Conservation (phyloP, 164 flowering plant genomes). For the Magnolia sinica region DNA sequence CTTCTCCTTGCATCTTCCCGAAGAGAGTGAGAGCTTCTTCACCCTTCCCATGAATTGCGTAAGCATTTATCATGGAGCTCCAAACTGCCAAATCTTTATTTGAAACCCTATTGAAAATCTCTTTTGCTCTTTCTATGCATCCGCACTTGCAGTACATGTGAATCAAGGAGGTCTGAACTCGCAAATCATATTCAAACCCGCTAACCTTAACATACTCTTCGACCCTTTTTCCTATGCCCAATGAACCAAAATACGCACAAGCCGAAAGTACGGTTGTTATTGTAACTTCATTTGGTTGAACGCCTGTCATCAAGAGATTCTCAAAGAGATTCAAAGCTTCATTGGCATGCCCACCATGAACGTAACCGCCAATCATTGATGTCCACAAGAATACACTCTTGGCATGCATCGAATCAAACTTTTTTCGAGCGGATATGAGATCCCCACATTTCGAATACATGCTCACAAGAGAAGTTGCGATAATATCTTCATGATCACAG, state of each 20-base stretch:
- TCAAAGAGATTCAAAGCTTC: conserved; percentile 35
- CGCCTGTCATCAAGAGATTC: conserved; percentile 12
- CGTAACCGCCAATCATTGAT: conserved; percentile 38
- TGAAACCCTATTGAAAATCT: conserved; percentile 22
- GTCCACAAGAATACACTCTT: conserved; percentile 36
- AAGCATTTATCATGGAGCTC: conserved; percentile 45
- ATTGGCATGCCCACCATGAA: conserved; percentile 24
- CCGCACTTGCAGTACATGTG: conserved; percentile 46
- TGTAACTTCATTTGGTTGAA: conserved; percentile 32
- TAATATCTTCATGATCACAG: conserved; percentile 17
- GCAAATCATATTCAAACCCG: conserved; percentile 23
- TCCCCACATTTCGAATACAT: conserved; percentile 37
- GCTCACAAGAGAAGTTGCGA: conserved; percentile 24
- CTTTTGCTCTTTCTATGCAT: conserved; percentile 29
- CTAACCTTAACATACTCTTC: conserved; percentile 26
- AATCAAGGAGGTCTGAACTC: conserved; percentile 35
- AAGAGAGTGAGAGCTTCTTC: conserved; percentile 35
- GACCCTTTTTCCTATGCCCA: conserved; percentile 27
- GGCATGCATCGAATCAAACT: conserved; percentile 21
- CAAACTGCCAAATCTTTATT: conserved; percentile 37
- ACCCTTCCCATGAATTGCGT: conserved; percentile 37
- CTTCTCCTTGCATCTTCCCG: conserved; percentile 23
- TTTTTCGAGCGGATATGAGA: conserved; percentile 22
- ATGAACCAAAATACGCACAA: conserved; percentile 43
- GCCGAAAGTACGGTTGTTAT: conserved; percentile 31